Percentiles rank a stretch among this genome's conserved stretches.
These are phyloP conservation scores for Lophiotrema nucula DNA, from an alignment of 495 filamentous ascomycete genomes.

Conservation along the genomic window DNA sequence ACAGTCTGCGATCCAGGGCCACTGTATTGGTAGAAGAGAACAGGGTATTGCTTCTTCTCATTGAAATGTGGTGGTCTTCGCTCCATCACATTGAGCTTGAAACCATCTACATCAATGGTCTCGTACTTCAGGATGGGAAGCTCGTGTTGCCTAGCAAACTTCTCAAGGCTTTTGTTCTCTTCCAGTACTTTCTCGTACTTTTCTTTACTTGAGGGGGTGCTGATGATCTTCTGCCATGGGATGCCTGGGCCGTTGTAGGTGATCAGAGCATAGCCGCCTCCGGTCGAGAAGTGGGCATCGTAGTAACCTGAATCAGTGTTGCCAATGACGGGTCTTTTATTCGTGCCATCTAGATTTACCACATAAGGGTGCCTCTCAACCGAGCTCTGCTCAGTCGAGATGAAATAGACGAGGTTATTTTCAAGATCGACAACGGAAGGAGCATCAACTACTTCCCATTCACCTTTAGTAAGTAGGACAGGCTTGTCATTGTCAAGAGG, in stretches of 20 bases:
- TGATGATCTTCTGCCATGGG: constrained; percentile 89
- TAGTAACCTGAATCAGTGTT: constrained; percentile 79
- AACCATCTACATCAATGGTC: constrained; percentile 77
- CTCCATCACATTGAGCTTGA: constrained; percentile 81
- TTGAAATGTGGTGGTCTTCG: constrained; percentile 89
- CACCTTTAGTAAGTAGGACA: constrained; percentile 77
- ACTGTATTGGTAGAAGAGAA: constrained; percentile 89
- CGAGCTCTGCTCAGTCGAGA: constrained; percentile 80
- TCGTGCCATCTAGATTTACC: constrained; percentile 77
- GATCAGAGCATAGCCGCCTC: constrained; percentile 76
- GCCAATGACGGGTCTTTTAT: constrained; percentile 69
- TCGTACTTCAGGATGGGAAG: constrained; percentile 83
- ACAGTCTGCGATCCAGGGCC: constrained; percentile 89
- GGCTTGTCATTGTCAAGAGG: constrained; percentile 80
- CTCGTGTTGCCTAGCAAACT: constrained; percentile 69
- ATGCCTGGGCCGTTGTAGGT: constrained; percentile 81
- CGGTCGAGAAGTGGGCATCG: constrained; percentile 77
- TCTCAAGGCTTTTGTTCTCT: constrained; percentile 66
- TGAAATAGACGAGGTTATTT: constrained; percentile 84
- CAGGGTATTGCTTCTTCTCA: constrained; percentile 79
- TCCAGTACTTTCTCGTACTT: constrained; percentile 70
- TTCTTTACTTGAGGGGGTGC: constrained; percentile 66
- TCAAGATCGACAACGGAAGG: constrained; percentile 84
- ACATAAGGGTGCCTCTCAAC: constrained; percentile 89
- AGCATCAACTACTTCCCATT: constrained; percentile 90